phyloP scores from a whole-genome alignment of 1,284 basidiomycete genomes.

The Moesziomyces antarcticus region DNA sequence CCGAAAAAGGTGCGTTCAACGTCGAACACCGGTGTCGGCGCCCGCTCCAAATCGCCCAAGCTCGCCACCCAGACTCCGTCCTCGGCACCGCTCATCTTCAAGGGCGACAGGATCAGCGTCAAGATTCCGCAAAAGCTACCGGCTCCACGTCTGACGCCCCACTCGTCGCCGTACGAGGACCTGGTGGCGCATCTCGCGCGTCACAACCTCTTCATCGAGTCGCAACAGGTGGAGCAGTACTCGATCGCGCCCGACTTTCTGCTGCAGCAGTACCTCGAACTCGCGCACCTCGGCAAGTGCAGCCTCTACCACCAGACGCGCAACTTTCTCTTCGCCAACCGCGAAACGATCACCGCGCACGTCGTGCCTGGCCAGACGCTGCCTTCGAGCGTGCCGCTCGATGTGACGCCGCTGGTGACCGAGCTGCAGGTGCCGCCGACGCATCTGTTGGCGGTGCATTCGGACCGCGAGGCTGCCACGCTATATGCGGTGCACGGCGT shows the following conservation, averaged over 20 bases:
- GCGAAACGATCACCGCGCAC: slow-evolving; percentile 1
- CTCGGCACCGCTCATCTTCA: slow-evolving; percentile 20
- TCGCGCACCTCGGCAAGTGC: slow-evolving; percentile 27
- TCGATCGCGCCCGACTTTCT: slow-evolving; percentile 33
- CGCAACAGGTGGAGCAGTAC: slow-evolving; percentile 15
- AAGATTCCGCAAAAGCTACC: slow-evolving; percentile 44
- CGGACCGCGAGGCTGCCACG: slow-evolving; percentile 21
- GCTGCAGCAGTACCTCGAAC: slow-evolving; percentile 27
- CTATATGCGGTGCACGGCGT: slow-evolving; percentile 34
- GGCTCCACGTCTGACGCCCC: slow-evolving; percentile 15
- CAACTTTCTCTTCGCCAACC: slow-evolving; percentile 30
- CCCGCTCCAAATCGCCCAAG: slow-evolving; percentile 8
- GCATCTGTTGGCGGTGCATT: slow-evolving; percentile 42
- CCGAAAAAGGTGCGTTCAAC: slow-evolving; percentile 22
- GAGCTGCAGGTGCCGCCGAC: slow-evolving; percentile 23
- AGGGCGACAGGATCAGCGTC: slow-evolving; percentile 31
- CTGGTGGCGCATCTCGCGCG: slow-evolving; percentile 37
- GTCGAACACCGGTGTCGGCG: slow-evolving; percentile 6
- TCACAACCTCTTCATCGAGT: slow-evolving; percentile 35
- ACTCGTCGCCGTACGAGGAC: slow-evolving; percentile 42
- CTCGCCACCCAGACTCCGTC: slow-evolving; percentile 1
- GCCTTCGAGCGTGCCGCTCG: slow-evolving; percentile 20
- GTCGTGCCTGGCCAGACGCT: slow-evolving; percentile 18
- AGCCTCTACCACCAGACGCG: slow-evolving; percentile 40
- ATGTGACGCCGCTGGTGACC: slow-evolving; percentile 13